Base-by-base conservation (phyloP, 179 eudicot species). In the Carnegiea gigantea region DNA sequence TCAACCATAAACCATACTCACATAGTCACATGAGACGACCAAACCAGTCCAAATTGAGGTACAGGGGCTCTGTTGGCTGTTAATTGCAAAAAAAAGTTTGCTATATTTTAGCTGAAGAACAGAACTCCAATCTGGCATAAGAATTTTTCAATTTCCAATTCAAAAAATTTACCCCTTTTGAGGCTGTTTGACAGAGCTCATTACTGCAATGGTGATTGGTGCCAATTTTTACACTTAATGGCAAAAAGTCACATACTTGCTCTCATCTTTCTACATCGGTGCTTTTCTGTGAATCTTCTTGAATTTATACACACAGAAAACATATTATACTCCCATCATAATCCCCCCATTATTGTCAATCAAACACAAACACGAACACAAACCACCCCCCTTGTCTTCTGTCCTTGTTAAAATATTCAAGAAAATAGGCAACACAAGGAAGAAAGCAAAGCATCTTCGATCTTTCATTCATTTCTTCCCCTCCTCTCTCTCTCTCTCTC, bases 181-280 rank as follows among this genome's bases (percentile, higher is more conserved):
- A 67, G 65, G 67, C 23, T 77, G 20, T 38, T 10, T 80, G 86
- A 62, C 86, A 77, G 83, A 46, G 43, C 70, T 49, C 30, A 77
- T 84, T 80, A 80, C 86, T 84, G 54, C 78, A 80, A 77, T 80
- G 86, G 75, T 77, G 83, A 84, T 71, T 80, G 86, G 81, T 64
- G 33, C 83, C 81, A 77, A 70, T 12, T 79, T 79, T 64, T 73
- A 60, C 68, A 75, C 28, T 79, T 75, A 76, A 40, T 83, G 60
- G 1, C 80, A 68, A 84, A 28, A 67, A 9, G 28, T 71, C 84
- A 77, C 79, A 64, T 78, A 65, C n/a, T 80, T 84, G 77, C 68
- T 62, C 68, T 26, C 40, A 28, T 76, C 80, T 68, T 73, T 84
- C 65, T 67, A 48, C 77, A 73, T 72, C 77, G 28, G 54, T 76